Percentiles rank a stretch among this genome's conserved stretches.
phyloP scores from a whole-genome alignment of 1,139 yeast genomes.

The Scheffersomyces parashehatae region DNA sequence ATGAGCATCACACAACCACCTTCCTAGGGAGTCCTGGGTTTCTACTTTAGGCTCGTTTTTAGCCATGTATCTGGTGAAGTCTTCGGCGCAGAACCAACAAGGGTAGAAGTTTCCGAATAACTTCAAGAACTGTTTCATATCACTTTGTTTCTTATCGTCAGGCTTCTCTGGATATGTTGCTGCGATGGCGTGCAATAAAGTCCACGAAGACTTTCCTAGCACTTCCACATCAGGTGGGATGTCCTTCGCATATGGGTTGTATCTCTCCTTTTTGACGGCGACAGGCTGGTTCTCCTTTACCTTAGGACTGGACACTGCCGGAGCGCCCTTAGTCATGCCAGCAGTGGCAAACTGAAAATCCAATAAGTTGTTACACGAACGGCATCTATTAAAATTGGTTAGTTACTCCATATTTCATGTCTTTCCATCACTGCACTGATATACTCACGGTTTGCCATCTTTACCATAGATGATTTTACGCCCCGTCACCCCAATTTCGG shows the following conservation, averaged over 20 bases:
- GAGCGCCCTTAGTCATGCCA: conserved; percentile 18
- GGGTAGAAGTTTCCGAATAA: conserved; percentile 86
- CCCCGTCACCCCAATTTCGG: conserved; percentile 59
- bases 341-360: conserved; percentile 71
- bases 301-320: conserved; percentile 1
- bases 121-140: conserved; percentile 67
- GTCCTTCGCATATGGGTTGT: conserved; percentile 35
- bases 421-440: no score
- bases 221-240: conserved; percentile 88
- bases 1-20: conserved; percentile 95
- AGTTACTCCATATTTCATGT: no score
- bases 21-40: conserved; percentile 77
- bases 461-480: conserved; percentile 75
- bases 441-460: conserved; percentile 85
- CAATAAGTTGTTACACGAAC: conserved; percentile 74
- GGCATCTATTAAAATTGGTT: conserved; percentile 50
- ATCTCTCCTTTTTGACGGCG: conserved; percentile 8
- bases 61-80: conserved; percentile 65
- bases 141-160: conserved; percentile 57
- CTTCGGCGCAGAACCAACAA: conserved; percentile 92
- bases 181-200: conserved; percentile 84
- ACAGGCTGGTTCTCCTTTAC: conserved; percentile 5
- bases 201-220: conserved; percentile 90
- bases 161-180: conserved; percentile 85
- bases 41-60: conserved; percentile 65